phyloP scores from a whole-genome alignment of 352 stramenopile genomes.

The Phytopythium oedochilum region DNA sequence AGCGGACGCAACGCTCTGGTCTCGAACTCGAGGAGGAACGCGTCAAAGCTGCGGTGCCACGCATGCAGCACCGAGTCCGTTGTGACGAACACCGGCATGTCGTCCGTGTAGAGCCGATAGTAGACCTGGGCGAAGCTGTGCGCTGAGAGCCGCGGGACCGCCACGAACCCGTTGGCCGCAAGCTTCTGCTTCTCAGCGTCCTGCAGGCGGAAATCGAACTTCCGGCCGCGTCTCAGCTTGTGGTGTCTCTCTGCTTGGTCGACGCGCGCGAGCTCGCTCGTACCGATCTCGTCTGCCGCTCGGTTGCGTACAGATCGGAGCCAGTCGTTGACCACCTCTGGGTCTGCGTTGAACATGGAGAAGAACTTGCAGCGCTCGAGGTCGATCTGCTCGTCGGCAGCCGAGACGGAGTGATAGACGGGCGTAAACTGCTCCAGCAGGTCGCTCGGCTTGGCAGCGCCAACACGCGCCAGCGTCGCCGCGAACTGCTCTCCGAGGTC shows the following conservation, averaged over 20 bases:
- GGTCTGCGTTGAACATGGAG: slow-evolving; percentile 14
- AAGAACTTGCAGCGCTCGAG: slow-evolving; percentile 3
- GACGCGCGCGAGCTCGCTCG: too few relatives aligned
- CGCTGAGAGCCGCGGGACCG: slow-evolving; percentile 6
- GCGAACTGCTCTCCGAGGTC: not conserved
- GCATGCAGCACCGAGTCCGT: slow-evolving; percentile 28
- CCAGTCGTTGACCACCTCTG: slow-evolving; percentile 4
- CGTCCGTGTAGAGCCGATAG: slow-evolving; percentile 24
- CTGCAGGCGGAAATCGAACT: slow-evolving; percentile 17
- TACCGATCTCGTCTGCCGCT: too few relatives aligned
- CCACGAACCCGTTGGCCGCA: slow-evolving; percentile 12
- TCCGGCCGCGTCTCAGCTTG: too few relatives aligned
- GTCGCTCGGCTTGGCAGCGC: not conserved
- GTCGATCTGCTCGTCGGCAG: not conserved
- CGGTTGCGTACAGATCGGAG: slow-evolving; percentile 2
- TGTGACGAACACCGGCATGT: slow-evolving; percentile 29
- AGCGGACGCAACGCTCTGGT: not conserved
- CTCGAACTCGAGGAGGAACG: slow-evolving; percentile 18
- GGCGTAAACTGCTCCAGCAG: not conserved
- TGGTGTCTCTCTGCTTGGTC: slow-evolving; percentile 14
- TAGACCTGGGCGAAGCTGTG: slow-evolving; percentile 26
- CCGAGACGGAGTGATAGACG: too few relatives aligned
- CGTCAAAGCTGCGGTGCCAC: slow-evolving; percentile 33
- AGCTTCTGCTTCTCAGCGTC: slow-evolving; percentile 13
- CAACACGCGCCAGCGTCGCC: not conserved